Evolutionary conservation across 2,329 filamentous ascomycete species (phyloP).

Genomic region (Nigrospora oryzae): DNA sequence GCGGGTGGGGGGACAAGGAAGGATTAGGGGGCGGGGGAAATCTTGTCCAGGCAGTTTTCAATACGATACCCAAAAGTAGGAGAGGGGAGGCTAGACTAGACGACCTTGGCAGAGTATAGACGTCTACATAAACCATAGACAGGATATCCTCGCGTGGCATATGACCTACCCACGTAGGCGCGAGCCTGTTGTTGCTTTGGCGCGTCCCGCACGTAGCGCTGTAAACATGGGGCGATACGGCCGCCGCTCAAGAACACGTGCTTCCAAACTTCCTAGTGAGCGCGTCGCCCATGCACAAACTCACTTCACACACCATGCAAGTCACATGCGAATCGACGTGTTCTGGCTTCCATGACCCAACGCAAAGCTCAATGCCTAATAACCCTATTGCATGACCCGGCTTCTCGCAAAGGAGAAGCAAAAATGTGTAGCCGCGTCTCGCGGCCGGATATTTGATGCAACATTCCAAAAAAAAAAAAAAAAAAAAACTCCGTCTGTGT

Average conservation of each 20-base stretch:
- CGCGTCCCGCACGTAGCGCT: too few species aligned
- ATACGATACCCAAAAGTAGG: too few species aligned
- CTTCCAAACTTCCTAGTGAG: not conserved
- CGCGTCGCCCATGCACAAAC: not conserved
- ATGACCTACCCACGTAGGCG: too few species aligned
- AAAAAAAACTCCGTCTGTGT: not conserved
- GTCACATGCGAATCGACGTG: not conserved
- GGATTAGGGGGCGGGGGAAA: too few species aligned
- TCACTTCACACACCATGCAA: not conserved
- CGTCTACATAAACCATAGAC: too few species aligned
- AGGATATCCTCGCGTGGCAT: too few species aligned
- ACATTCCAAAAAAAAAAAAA: not conserved
- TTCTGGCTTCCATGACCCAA: not conserved
- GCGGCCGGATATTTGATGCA: not conserved
- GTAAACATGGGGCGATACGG: too few species aligned
- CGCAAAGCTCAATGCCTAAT: not conserved
- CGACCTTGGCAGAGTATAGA: too few species aligned
- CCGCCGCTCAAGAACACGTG: not conserved
- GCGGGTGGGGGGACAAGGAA: too few species aligned
- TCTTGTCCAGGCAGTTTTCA: too few species aligned
- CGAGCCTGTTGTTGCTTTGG: too few species aligned
- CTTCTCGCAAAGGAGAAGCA: not conserved
- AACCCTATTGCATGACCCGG: not conserved
- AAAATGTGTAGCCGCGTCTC: not conserved
- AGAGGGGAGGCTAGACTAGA: too few species aligned